Percentiles rank a stretch among this genome's conserved stretches.
Conservation (phyloP, 257 asterid genomes). For the Rehmannia glutinosa region DNA sequence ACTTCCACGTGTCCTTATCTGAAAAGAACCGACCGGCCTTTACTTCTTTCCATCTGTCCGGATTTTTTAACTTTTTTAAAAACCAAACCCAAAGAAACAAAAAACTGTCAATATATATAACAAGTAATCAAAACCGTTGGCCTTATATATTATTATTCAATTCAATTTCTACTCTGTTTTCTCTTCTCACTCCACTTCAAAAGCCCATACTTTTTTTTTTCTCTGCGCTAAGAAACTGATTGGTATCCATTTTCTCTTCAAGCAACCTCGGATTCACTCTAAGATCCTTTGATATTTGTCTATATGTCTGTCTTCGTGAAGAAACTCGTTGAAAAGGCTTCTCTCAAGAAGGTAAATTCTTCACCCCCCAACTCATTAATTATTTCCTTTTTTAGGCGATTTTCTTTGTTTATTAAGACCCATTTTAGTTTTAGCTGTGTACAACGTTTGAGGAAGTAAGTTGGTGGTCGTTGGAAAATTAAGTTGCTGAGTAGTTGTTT, state of each 20-base stretch:
- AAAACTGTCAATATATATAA: background rate
- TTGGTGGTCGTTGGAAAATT: conserved; percentile 3
- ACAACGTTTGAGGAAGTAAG: background rate
- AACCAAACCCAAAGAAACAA: background rate
- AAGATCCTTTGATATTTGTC: background rate
- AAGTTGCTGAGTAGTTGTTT: background rate
- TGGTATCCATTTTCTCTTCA: background rate
- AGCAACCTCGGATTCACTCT: background rate
- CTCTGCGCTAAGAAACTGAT: background rate
- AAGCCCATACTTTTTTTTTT: conserved; percentile 1
- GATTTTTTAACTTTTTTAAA: background rate
- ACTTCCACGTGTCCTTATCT: conserved; percentile 58
- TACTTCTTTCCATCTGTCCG: conserved; percentile 20
- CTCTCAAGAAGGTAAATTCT: conserved; percentile 64
- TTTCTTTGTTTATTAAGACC: background rate
- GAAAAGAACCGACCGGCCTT: conserved; percentile 30
- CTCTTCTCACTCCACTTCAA: conserved; percentile 14
- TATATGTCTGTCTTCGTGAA: conserved; percentile 55
- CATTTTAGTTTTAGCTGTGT: background rate
- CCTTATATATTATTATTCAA: background rate
- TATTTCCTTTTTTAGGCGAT: background rate
- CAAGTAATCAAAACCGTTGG: conserved; percentile 34
- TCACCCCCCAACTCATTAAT: background rate
- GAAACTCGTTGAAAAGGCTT: conserved; percentile 91
- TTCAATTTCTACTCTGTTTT: conserved; percentile 11